Percentiles rank a stretch among this genome's conserved stretches.
phyloP scores from a whole-genome alignment of 495 filamentous ascomycete species.

The Neurospora sp. region DNA sequence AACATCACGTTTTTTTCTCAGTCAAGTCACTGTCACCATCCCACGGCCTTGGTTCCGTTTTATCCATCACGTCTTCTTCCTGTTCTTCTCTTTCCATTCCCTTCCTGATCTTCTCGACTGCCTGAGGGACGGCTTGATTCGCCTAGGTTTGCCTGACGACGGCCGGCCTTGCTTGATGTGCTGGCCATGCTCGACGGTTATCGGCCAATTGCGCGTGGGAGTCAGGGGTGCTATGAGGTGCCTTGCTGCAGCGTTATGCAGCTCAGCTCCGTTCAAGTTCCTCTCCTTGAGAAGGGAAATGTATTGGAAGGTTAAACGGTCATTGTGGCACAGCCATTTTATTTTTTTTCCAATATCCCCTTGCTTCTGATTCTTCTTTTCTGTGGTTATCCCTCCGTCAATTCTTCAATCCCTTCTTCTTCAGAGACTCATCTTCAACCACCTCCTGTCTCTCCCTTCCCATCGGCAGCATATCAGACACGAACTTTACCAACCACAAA shows the following conservation, averaged over 20 bases:
- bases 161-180: slow-evolving; percentile 28
- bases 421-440: not conserved
- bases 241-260: slow-evolving; percentile 25
- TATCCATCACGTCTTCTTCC: not conserved
- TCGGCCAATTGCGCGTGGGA: slow-evolving; percentile 24
- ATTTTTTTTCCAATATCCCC: not conserved
- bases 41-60: not conserved
- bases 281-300: not conserved
- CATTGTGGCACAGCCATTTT: not conserved
- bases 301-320: not conserved
- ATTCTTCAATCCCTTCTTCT: not conserved
- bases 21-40: not conserved
- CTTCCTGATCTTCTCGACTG: not conserved
- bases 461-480: not conserved
- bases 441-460: not conserved
- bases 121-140: not conserved
- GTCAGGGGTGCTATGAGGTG: slow-evolving; percentile 12
- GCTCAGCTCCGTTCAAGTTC: slow-evolving; percentile 3
- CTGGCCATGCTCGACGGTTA: slow-evolving; percentile 25
- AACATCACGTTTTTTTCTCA: not conserved
- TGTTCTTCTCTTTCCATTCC: not conserved
- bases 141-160: slow-evolving; percentile 2
- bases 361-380: not conserved
- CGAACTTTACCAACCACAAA: not conserved
- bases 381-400: not conserved